Base-by-base conservation (phyloP, 2,329 filamentous ascomycete species). In the Nemania sp. region DNA sequence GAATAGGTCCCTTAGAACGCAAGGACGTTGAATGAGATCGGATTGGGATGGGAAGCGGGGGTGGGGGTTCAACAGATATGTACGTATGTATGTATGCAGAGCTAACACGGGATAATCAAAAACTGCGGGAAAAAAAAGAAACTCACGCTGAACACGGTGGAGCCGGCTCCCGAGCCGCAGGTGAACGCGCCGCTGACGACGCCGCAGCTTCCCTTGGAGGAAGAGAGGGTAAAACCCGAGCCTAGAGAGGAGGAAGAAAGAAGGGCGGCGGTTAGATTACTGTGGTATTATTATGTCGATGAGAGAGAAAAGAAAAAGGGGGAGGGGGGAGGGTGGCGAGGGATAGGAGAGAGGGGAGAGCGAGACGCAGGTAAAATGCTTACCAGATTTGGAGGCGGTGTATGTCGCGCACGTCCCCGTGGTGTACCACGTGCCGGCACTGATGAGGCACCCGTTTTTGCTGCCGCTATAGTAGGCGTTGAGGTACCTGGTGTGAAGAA, bases 381-480 rank as follows among this genome's bases (percentile, higher is more conserved):
- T 17, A 62, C 62, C 59, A 18, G 74, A 81, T 47, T 78, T 60
- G 3, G 81, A 75, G 4, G 86, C 85, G 0, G 81, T 85, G 71
- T 85, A 89, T 0, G 83, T 88, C 0, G 88, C 89, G 69, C 88
- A 90, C 0, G 87, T 88, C 2, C 88, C 87, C 1, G 79, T 81
- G 0, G 81, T 80, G 69, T 88, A 91, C 89, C 88, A 91, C 0
- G 82, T 84, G 0, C 89, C 89, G 10, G 75, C 79, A 57, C 82
- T 82, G 70, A 90, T 91, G 59, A 91, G 80, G 67, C 87, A 91
- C n/a, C 89, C 88, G 7, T 78, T 80, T 49, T 77, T 71, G n/a
- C 69, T 70, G 3, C 82, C 80, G 17, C 75, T 72, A 3, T 79
- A 77, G 25, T 79, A 69, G 2, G 88, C 86, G 55, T 87, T 81